Conservation (phyloP, 2,329 filamentous ascomycete species). For the Westerdykella sp. region DNA sequence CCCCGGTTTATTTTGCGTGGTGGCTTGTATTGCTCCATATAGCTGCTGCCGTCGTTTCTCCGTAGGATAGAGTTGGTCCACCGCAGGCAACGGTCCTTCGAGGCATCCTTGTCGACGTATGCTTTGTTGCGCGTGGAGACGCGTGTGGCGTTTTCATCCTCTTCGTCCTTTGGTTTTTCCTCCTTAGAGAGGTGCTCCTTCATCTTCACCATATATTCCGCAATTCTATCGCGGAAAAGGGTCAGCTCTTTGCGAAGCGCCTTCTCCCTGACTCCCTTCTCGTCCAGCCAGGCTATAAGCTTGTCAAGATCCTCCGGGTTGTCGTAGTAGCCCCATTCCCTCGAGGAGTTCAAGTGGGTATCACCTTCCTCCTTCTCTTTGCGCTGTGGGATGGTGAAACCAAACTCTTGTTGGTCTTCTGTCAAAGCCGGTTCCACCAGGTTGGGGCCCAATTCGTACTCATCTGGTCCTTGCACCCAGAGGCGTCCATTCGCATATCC, state of each 20-base stretch:
- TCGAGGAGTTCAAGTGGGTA: slow-evolving; percentile 68
- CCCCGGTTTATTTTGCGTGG: slow-evolving; percentile 43
- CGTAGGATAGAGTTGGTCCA: slow-evolving; percentile 62
- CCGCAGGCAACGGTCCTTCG: slow-evolving; percentile 54
- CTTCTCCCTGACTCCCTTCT: slow-evolving; percentile 76
- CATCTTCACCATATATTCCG: slow-evolving; percentile 73
- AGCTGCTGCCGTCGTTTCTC: slow-evolving; percentile 53
- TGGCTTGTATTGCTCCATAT: slow-evolving; percentile 50
- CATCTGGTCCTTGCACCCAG: slow-evolving; percentile 93
- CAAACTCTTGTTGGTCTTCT: slow-evolving; percentile 70
- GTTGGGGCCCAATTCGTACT: slow-evolving; percentile 61
- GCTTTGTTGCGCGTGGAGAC: slow-evolving; percentile 60
- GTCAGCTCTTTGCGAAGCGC: slow-evolving; percentile 83
- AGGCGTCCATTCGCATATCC: slow-evolving; percentile 90
- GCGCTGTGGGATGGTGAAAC: slow-evolving; percentile 77
- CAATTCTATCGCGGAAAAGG: slow-evolving; percentile 68
- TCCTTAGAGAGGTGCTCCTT: slow-evolving; percentile 60
- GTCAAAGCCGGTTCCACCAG: slow-evolving; percentile 57
- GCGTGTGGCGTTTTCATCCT: slow-evolving; percentile 45
- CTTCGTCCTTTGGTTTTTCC: slow-evolving; percentile 45
- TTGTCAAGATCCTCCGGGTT: slow-evolving; percentile 70
- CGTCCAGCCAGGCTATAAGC: slow-evolving; percentile 82
- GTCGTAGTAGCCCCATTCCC: slow-evolving; percentile 88
- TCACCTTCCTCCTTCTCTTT: slow-evolving; percentile 79
- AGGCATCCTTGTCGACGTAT: slow-evolving; percentile 48